These are phyloP conservation scores for Saccharomycopsis capsularis DNA, from an alignment of 805 yeast genomes.

Conservation along the genomic window DNA sequence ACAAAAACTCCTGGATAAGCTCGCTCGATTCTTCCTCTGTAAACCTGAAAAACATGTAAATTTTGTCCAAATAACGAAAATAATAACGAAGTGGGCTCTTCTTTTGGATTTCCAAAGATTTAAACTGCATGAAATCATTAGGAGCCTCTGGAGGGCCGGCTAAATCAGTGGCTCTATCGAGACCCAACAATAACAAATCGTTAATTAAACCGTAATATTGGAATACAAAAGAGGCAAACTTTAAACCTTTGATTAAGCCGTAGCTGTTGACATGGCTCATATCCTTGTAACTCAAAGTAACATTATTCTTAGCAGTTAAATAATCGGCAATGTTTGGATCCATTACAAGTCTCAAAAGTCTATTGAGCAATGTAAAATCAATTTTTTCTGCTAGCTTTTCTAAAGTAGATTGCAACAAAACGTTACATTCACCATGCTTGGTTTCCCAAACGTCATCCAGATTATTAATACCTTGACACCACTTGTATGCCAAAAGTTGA, in stretches of 20 bases:
- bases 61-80: slow-evolving; percentile 73
- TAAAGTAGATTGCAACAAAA: slow-evolving; percentile 72
- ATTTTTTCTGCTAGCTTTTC: slow-evolving; percentile 73
- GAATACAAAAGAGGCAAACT: slow-evolving; percentile 80
- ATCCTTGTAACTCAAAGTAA: slow-evolving; percentile 77
- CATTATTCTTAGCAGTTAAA: slow-evolving; percentile 84
- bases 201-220: slow-evolving; percentile 86
- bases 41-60: slow-evolving; percentile 75
- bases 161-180: slow-evolving; percentile 77
- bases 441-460: slow-evolving; percentile 74
- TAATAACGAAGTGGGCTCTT: slow-evolving; percentile 35
- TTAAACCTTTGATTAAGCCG: slow-evolving; percentile 84
- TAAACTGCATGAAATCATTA: slow-evolving; percentile 71
- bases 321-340: slow-evolving; percentile 94
- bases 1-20: slow-evolving; percentile 63
- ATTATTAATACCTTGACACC: slow-evolving; percentile 89
- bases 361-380: slow-evolving; percentile 79
- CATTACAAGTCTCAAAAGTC: slow-evolving; percentile 69
- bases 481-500: slow-evolving; percentile 83
- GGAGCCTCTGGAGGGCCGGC: slow-evolving; percentile 75
- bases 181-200: slow-evolving; percentile 77
- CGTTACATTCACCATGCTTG: slow-evolving; percentile 67
- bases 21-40: slow-evolving; percentile 67
- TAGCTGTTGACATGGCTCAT: slow-evolving; percentile 89
- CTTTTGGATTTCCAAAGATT: slow-evolving; percentile 48